A percentile compares a stretch with the other conserved stretches of the same genome.
Conservation (phyloP, 2,329 filamentous ascomycete genomes). For the Tolypocladium paradoxum region DNA sequence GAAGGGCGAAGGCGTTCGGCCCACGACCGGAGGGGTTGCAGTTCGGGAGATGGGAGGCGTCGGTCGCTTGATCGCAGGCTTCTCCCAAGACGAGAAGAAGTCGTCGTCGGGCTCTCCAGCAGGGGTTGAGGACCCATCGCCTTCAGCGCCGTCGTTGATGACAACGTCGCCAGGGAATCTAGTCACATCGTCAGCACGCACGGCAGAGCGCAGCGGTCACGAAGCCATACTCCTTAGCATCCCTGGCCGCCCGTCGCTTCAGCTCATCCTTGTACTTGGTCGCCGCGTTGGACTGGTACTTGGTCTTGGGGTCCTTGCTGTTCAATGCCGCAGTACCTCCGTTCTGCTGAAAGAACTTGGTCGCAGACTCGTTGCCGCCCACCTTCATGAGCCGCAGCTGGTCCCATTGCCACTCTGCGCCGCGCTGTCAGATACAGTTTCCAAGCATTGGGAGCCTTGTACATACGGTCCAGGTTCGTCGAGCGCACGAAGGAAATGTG, state of each 20-base stretch:
- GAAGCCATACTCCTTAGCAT: constrained; percentile 68
- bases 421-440: not conserved
- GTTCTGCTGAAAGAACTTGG: constrained; percentile 96
- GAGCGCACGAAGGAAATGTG: constrained; percentile 99
- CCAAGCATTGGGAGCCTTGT: not conserved
- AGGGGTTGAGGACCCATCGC: constrained; percentile 64
- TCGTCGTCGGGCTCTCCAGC: constrained; percentile 81
- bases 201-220: not conserved
- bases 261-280: constrained; percentile 98
- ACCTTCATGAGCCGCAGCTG: constrained; percentile 97
- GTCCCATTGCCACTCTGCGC: constrained; percentile 92
- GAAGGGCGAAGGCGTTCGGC: constrained; percentile 83
- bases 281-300: constrained; percentile 89
- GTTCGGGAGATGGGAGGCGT: constrained; percentile 89
- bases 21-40: constrained; percentile 70
- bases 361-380: constrained; percentile 93
- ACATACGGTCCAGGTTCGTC: constrained; percentile 93
- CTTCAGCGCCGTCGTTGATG: constrained; percentile 61
- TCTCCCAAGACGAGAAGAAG: constrained; percentile 99
- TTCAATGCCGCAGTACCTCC: constrained; percentile 87
- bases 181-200: constrained; percentile 12
- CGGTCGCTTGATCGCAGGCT: constrained; percentile 90
- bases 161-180: constrained; percentile 81
- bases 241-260: constrained; percentile 70
- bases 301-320: constrained; percentile 93